Evolutionary conservation across 352 stramenopile species (phyloP).

Genomic region (Halophytophthora polymorphica): DNA sequence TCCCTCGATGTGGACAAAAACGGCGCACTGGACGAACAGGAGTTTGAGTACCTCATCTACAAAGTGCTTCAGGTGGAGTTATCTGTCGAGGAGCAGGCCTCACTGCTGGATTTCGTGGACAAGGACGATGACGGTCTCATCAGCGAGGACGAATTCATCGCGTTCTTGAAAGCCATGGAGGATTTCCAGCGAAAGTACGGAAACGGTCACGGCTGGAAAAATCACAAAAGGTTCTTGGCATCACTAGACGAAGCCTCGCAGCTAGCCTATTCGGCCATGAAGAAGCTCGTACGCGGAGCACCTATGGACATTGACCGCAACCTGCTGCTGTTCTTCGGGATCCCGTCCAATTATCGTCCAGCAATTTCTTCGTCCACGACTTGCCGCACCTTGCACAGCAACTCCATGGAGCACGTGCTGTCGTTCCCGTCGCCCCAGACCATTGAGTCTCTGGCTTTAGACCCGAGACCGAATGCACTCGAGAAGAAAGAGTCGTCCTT

Average conservation of each 20-base stretch:
- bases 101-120: constrained; percentile 68
- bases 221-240: constrained; percentile 34
- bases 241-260: constrained; percentile 42
- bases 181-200: constrained; percentile 37
- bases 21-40: constrained; percentile 57
- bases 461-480: constrained; percentile 16
- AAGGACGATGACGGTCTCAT: constrained; percentile 58
- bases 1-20: constrained; percentile 65
- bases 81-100: constrained; percentile 67
- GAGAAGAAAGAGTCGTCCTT: constrained; percentile 32
- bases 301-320: constrained; percentile 68
- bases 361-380: constrained; percentile 57
- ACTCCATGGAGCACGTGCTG: constrained; percentile 66
- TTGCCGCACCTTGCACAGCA: constrained; percentile 41
- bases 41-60: constrained; percentile 78
- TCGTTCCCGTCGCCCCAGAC: constrained; percentile 72
- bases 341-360: constrained; percentile 75
- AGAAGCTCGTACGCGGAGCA: constrained; percentile 66
- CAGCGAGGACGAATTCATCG: constrained; percentile 68
- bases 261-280: constrained; percentile 64
- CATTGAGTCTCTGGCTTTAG: constrained; percentile 43
- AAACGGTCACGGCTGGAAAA: constrained; percentile 23
- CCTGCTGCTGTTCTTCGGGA: constrained; percentile 70
- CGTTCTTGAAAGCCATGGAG: constrained; percentile 72
- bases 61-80: constrained; percentile 73